Evolutionary conservation across 768 basidiomycete genomes (phyloP), one percentile per base, ranked within the genome.

Genomic region (Coprinopsis cinerea): DNA sequence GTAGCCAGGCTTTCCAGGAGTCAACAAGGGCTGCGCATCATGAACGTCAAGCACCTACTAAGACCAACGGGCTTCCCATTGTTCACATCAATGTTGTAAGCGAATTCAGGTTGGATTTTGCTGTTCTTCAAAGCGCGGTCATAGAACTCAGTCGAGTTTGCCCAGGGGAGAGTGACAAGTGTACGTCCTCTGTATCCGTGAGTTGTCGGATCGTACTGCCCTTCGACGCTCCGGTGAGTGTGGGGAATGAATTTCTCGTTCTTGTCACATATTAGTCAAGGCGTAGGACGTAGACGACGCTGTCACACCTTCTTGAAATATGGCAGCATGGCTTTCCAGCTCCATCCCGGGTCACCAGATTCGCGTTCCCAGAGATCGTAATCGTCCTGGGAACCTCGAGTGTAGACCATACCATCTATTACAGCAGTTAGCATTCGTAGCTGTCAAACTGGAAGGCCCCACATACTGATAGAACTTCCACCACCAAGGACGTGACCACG

Each of bases 81-180:
- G 20, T 53, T 53, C 6, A 41, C 15, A 26, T 56, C 55, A 24
- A 48, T 34, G 37, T 49, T 44, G n/a, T 48, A 47, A 4, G 44
- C 32, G 11, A 56, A 51, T 35, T 56, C 52, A 7, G 47, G 35
- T 22, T 49, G 55, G 2, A 51, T 36, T 15, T 51, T 46, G 0
- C 69, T 61, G 1, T 71, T 64, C 40, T 59, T 52, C 9, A 74
- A 55, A n/a, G 72, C 56, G 4, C 58, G 63, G 1, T 55, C 49
- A 48, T 72, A 68, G 22, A 65, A 62, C 6, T 63, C 40, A 20
- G 51, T 47, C 1, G 59, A 41, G 46, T 52, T 60, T 1, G 64
- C 63, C 68, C 50, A 51, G 25, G 62, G 54, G n/a, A 43, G 27
- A 11, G 10, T 32, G 40, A 68, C 65, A 1, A 54, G 53, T 30